Percentiles rank a stretch among this genome's conserved stretches.
These are phyloP conservation scores for Castanea crenata DNA, from an alignment of 306 rosid species.

Conservation along the genomic window DNA sequence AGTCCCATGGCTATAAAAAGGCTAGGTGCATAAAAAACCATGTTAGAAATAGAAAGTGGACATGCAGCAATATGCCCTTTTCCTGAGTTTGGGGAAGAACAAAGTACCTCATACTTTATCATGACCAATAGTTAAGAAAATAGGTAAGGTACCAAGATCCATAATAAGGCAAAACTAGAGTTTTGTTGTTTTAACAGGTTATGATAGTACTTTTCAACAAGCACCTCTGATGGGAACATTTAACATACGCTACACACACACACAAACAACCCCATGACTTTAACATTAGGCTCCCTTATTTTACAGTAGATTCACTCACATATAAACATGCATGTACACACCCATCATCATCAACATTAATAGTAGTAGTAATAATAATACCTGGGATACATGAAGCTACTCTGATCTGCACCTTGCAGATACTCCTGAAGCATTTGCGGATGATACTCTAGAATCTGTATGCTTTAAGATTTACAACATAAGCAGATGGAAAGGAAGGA, in stretches of 20 bases:
- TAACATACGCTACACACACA: not conserved
- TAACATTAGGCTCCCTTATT: not conserved
- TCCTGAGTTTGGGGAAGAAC: not conserved
- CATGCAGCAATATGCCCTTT: not conserved
- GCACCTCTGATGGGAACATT: not conserved
- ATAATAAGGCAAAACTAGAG: not conserved
- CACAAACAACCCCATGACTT: not conserved
- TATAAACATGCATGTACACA: not conserved
- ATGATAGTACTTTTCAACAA: not conserved
- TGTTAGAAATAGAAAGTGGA: not conserved
- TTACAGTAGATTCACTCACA: not conserved
- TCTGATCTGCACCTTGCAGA: conserved; percentile 46
- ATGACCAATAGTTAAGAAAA: not conserved
- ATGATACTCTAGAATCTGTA: conserved; percentile 71
- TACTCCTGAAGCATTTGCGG: conserved; percentile 67
- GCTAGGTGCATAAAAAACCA: too few species aligned
- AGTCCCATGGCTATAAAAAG: too few species aligned
- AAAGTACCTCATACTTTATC: not conserved
- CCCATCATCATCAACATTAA: not conserved
- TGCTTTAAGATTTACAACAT: conserved; percentile 9
- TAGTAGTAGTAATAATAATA: not conserved
- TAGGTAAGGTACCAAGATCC: not conserved
- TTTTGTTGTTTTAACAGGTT: not conserved
- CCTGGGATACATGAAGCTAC: conserved; percentile 71
- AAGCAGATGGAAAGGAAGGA: conserved; percentile 7